Percentiles rank a stretch among this genome's conserved stretches.
These are phyloP conservation scores for Bombardia bombarda DNA, from an alignment of 495 filamentous ascomycete species.

Conservation along the genomic window DNA sequence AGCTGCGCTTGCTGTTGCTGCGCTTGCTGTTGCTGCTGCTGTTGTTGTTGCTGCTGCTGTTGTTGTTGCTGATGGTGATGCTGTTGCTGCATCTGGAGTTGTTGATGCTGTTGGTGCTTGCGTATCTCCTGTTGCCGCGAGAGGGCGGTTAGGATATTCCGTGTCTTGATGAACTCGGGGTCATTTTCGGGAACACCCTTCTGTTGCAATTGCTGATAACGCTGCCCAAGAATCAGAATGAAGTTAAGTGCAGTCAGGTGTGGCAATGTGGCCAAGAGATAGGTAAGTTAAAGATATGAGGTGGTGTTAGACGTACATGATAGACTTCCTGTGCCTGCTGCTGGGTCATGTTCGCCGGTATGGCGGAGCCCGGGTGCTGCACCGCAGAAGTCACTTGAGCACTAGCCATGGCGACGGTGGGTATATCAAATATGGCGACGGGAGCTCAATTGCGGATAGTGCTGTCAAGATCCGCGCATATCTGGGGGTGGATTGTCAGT, in stretches of 20 bases:
- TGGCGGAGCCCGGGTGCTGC: constrained; percentile 44
- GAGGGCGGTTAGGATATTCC: constrained; percentile 55
- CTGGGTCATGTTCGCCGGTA: constrained; percentile 49
- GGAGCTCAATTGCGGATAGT: constrained; percentile 13
- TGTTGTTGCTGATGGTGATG: constrained; percentile 40
- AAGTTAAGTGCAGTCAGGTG: constrained; percentile 1
- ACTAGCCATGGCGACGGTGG: constrained; percentile 58
- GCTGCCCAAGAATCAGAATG: constrained; percentile 38
- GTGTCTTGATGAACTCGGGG: constrained; percentile 71
- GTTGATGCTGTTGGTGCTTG: constrained; percentile 36
- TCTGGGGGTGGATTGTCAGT: constrained; percentile 17
- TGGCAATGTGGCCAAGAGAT: no score
- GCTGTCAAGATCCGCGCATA: constrained; percentile 26
- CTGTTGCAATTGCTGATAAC: constrained; percentile 73
- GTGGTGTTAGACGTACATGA: constrained; percentile 37
- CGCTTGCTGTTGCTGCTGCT: constrained; percentile 34
- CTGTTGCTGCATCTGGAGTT: constrained; percentile 54
- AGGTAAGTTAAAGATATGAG: no score
- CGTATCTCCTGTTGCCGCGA: constrained; percentile 52
- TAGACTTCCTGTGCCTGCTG: constrained; percentile 56
- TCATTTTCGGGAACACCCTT: constrained; percentile 65
- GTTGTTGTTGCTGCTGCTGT: constrained; percentile 27
- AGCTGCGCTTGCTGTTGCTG: constrained; percentile 36
- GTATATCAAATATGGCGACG: constrained; percentile 11
- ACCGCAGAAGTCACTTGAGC: constrained; percentile 61